Evolutionary conservation across 176 grass and related monocot species (phyloP).

Genomic region (Oryza meyeriana): DNA sequence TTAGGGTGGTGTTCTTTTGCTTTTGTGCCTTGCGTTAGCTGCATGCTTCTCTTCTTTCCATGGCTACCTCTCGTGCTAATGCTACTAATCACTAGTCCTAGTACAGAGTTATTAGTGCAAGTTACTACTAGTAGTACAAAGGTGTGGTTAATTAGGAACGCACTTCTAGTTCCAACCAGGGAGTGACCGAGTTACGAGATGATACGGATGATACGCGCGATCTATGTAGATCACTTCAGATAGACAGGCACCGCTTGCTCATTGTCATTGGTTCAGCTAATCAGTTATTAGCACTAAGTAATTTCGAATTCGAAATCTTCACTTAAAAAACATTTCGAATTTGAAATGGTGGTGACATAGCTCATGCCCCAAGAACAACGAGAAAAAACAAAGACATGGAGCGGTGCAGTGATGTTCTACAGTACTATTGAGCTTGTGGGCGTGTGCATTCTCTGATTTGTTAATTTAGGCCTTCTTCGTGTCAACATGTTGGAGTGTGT

Average conservation of each 20-base stretch:
- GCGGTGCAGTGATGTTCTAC: not conserved
- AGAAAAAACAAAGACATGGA: not conserved
- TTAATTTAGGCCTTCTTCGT: not conserved
- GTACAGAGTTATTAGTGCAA: not conserved
- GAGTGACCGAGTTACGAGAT: slow-evolving; percentile 24
- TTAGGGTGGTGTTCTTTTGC: slow-evolving; percentile 23
- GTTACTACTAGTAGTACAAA: not conserved
- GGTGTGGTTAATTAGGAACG: not conserved
- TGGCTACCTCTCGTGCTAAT: slow-evolving; percentile 25
- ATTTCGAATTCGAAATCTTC: not conserved
- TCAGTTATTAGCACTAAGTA: too few relatives aligned
- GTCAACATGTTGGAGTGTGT: not conserved
- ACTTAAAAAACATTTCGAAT: slow-evolving; percentile 17
- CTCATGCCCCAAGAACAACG: slow-evolving; percentile 12
- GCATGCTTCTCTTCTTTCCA: slow-evolving; percentile 50
- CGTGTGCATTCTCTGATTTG: not conserved
- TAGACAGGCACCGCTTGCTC: too few relatives aligned
- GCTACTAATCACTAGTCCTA: not conserved
- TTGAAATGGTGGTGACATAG: slow-evolving; percentile 9
- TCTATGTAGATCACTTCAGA: not conserved
- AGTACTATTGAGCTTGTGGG: not conserved
- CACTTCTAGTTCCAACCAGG: slow-evolving; percentile 12
- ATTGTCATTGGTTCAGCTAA: too few relatives aligned
- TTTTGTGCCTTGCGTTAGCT: slow-evolving; percentile 13
- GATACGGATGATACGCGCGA: slow-evolving; percentile 38